phyloP scores from a whole-genome alignment of 345 rosid genomes.

The Camelina sativa region DNA sequence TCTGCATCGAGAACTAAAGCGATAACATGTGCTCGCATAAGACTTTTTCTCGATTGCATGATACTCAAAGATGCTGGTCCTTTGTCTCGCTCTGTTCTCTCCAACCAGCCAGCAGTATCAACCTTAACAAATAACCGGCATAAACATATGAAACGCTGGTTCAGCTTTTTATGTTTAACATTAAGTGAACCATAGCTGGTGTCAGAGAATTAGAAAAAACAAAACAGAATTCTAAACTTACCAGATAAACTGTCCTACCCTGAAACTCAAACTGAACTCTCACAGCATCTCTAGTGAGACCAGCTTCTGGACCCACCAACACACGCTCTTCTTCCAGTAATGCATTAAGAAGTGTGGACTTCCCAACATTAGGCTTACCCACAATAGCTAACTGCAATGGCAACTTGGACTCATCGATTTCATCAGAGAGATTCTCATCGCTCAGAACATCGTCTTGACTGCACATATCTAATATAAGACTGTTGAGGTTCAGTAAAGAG shows the following conservation, averaged over 20 bases:
- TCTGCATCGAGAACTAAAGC: constrained; percentile 96
- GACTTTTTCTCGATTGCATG: constrained; percentile 92
- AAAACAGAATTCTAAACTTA: constrained; percentile 35
- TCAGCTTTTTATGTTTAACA: neutral
- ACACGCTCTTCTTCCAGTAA: constrained; percentile 94
- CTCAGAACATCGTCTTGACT: constrained; percentile 42
- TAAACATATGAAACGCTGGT: constrained; percentile 4
- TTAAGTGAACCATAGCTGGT: neutral
- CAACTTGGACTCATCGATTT: constrained; percentile 70
- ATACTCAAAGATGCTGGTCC: constrained; percentile 92
- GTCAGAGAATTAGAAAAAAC: neutral
- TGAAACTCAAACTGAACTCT: constrained; percentile 80
- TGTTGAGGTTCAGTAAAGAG: constrained; percentile 34
- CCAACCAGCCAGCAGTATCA: constrained; percentile 99
- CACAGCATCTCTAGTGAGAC: constrained; percentile 93
- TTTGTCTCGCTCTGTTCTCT: constrained; percentile 80
- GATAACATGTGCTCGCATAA: constrained; percentile 92
- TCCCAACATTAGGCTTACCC: constrained; percentile 95
- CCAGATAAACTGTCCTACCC: constrained; percentile 87
- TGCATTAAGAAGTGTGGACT: constrained; percentile 86
- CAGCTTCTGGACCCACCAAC: constrained; percentile 96
- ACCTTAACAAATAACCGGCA: constrained; percentile 53
- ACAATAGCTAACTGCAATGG: constrained; percentile 95
- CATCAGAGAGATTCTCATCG: constrained; percentile 48
- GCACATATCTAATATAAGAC: constrained; percentile 43